Evolutionary conservation across 2,329 filamentous ascomycete species (phyloP), one percentile per base, ranked within the genome.

Genomic region (Claviceps maximensis): DNA sequence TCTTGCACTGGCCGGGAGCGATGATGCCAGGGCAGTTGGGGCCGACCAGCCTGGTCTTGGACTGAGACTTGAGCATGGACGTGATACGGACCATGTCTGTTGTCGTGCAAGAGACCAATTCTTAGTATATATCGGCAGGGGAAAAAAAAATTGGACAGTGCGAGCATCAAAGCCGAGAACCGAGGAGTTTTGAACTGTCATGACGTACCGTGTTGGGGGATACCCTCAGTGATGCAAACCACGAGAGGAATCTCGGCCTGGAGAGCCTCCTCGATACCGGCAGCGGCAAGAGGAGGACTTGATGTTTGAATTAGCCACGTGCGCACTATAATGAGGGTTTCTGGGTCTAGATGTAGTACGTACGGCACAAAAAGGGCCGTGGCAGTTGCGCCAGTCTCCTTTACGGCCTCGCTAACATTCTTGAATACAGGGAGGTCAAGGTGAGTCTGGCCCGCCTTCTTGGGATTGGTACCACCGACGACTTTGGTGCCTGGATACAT

Each of bases 1-100:
- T 97, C 79, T 98, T 98, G 83, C 93, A 98, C 82, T 95, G 91
- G 64, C 91, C 93, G 56, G 82, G 81, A 53, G 79, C 91, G 72
- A 97, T 97, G 74, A 97, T 91, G 71, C 91, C 93, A 59, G 93
- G 93, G 79, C 93, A 98, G 79, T 97, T 98, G 67, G 91, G 91
- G 62, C 91, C 91, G 58, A 97, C 89, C 65, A 98, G 81, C 68
- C 93, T 87, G 61, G 91, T 96, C 82, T 97, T 97, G 78, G 76
- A 84, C 77, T 98, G 93, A 53, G 90, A 88, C 82, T 96, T 97
- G 69, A 98, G 82, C 72, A 97, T 95, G 71, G 89, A 83, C 70
- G 93, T 96, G 72, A 97, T 95, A 75, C 91, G 89, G 64, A 97
- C 89, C 93, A 98, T 98, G 76, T 98, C 89, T 93, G 56, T 50